Percentiles rank a stretch among this genome's conserved stretches.
Conservation (phyloP, 2,329 filamentous ascomycete species). For the Endoconidiophora laricicola region DNA sequence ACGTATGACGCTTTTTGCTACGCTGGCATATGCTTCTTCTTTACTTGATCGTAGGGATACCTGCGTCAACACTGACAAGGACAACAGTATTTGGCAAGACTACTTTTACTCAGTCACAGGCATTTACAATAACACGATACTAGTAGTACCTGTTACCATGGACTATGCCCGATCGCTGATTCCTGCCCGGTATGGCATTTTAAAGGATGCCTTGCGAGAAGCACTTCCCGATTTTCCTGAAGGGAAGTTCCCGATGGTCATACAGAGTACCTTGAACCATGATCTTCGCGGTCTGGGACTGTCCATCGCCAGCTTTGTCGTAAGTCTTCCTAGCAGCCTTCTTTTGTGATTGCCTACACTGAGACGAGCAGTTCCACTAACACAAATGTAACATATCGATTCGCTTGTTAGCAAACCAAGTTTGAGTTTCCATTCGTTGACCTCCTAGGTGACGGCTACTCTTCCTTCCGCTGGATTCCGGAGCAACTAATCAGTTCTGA, state of each 20-base stretch:
- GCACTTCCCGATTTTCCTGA: slow-evolving; percentile 27
- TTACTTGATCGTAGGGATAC: too few relatives aligned
- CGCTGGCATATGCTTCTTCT: too few relatives aligned
- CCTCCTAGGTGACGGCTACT: slow-evolving; percentile 30
- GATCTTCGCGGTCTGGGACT: slow-evolving; percentile 28
- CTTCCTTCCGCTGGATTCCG: slow-evolving; percentile 34
- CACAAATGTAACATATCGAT: background rate
- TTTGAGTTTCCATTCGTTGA: slow-evolving; percentile 41
- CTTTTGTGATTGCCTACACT: background rate
- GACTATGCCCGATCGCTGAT: slow-evolving; percentile 29
- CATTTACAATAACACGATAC: slow-evolving; percentile 35
- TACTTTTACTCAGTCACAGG: slow-evolving; percentile 34
- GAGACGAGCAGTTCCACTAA: background rate
- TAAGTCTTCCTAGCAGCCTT: slow-evolving; percentile 18
- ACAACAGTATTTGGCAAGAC: slow-evolving; percentile 6
- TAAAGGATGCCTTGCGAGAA: slow-evolving; percentile 25
- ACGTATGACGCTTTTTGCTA: too few relatives aligned
- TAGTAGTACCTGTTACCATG: slow-evolving; percentile 34
- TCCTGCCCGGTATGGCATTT: slow-evolving; percentile 31
- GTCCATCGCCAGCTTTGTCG: slow-evolving; percentile 30
- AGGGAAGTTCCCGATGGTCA: slow-evolving; percentile 35
- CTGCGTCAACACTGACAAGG: background rate
- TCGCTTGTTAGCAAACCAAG: slow-evolving; percentile 26
- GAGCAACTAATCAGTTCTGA: slow-evolving; percentile 29
- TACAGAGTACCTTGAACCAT: slow-evolving; percentile 34